Base-by-base conservation (phyloP, 441 rosid species). In the Gossypium davidsonii region DNA sequence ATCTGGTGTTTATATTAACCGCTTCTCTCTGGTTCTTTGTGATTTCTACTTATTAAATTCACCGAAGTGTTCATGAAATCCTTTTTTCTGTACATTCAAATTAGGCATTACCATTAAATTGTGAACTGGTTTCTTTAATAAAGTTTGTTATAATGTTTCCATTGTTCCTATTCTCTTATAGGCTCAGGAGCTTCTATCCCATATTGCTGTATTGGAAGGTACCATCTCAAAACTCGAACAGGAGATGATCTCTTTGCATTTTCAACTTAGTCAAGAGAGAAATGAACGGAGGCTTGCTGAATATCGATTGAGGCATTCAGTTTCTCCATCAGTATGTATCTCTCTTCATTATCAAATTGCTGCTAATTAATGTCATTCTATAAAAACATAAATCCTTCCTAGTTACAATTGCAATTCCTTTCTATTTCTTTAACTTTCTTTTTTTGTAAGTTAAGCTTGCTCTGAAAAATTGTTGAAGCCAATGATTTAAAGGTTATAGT, bases 261-360 rank as follows among this genome's bases (percentile, higher is more conserved):
- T 84, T 87, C 87, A 85, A 76, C 82, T 89, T 73, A 87, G 87
- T 83, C 93, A 85, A 83, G 93, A 89, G 73, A 84, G 93, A 81
- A 89, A 87, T 65, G 91, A 89, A 77, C 78, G 93, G 42, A 85
- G 91, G 83, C 92, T 92, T 59, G 87, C 91, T 20, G 97, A 91
- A 79, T 91, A 89, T 73, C 88, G 61, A 70, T 72, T 86, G 72
- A 83, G 84, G 75, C 88, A 84, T 71, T 80, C 91, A 37, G 70
- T 86, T 56, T 81, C 89, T 67, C 80, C 79, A 73, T 76, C 85
- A 60, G 79, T 85, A 73, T 77, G 87, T 79, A 44, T 48, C 42
- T 60, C 71, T 39, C 73, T 67, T 72, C 3, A 72, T 77, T 49
- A 71, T 55, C 72, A 34, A 70, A 79, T 65, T 58, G 37, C 77